Percentiles rank a stretch among this genome's conserved stretches.
These are phyloP conservation scores for Orbilia quercus DNA, from an alignment of 2,329 filamentous ascomycete genomes.

Conservation along the genomic window DNA sequence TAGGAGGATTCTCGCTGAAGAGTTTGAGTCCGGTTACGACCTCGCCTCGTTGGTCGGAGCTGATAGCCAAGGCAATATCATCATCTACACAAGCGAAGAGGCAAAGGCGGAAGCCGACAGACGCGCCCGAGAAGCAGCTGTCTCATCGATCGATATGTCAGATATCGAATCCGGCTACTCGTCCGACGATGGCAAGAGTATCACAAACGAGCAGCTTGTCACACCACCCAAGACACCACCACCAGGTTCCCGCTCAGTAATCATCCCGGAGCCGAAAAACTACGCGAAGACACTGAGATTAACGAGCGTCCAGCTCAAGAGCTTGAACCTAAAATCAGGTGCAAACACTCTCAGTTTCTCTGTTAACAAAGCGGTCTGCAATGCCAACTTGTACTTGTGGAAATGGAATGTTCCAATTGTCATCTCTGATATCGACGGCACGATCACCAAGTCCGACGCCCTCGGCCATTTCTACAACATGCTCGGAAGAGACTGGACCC, in stretches of 20 bases:
- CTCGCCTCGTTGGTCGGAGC: constrained; percentile 95
- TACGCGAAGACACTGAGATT: constrained; percentile 96
- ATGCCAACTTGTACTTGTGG: constrained; percentile 94
- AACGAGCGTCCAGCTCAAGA: constrained; percentile 94
- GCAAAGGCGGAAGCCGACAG: constrained; percentile 75
- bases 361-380: constrained; percentile 92
- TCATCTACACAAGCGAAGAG: constrained; percentile 98
- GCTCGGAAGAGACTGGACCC: constrained; percentile 98
- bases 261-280: constrained; percentile 72
- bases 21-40: constrained; percentile 93
- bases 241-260: constrained; percentile 6
- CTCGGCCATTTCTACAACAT: constrained; percentile 94
- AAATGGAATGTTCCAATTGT: constrained; percentile 90
- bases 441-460: constrained; percentile 96
- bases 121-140: constrained; percentile 60
- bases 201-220: constrained; percentile 74
- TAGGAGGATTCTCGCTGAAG: constrained; percentile 89
- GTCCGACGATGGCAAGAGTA: constrained; percentile 79
- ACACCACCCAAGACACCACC: constrained; percentile 56
- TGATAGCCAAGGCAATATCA: constrained; percentile 95
- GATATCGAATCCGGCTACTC: constrained; percentile 94
- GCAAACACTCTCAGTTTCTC: constrained; percentile 95
- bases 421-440: constrained; percentile 98
- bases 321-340: constrained; percentile 82
- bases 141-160: constrained; percentile 75